Percentiles rank a stretch among this genome's conserved stretches.
These are phyloP conservation scores for Butyriboletus loyo DNA, from an alignment of 768 basidiomycete species.

Conservation along the genomic window DNA sequence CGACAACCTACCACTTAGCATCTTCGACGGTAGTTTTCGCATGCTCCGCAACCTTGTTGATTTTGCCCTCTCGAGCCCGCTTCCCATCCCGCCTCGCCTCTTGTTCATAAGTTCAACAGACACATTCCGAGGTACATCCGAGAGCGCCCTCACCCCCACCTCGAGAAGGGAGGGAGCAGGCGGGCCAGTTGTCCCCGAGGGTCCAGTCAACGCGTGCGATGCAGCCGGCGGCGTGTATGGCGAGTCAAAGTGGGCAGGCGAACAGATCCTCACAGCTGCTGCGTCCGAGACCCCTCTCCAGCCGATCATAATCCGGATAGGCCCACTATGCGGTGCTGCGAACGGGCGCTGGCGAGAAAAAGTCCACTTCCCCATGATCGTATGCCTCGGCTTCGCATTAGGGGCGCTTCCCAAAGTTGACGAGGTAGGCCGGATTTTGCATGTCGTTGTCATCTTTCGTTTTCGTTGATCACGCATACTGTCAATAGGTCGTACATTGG, in stretches of 20 bases:
- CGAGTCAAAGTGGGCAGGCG: slow-evolving; percentile 24
- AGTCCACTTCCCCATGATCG: slow-evolving; percentile 38
- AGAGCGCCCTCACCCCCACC: not conserved
- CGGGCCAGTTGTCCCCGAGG: not conserved
- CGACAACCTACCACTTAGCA: not conserved
- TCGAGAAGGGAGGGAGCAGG: not conserved
- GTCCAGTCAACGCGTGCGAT: slow-evolving; percentile 5
- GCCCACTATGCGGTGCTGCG: slow-evolving; percentile 35
- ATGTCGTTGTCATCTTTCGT: not conserved
- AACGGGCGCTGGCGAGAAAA: slow-evolving; percentile 40
- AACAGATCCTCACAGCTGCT: slow-evolving; percentile 22
- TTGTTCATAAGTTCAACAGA: slow-evolving; percentile 33
- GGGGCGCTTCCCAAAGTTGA: slow-evolving; percentile 18
- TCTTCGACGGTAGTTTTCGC: slow-evolving; percentile 8
- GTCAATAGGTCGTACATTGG: slow-evolving; percentile 10
- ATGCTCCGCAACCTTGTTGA: slow-evolving; percentile 34
- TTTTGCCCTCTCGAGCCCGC: slow-evolving; percentile 34
- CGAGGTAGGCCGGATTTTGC: slow-evolving; percentile 16
- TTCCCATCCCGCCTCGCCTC: slow-evolving; percentile 26
- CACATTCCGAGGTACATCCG: not conserved
- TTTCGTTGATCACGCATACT: not conserved
- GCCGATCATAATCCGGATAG: slow-evolving; percentile 34
- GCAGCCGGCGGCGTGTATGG: slow-evolving; percentile 9
- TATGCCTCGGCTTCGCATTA: slow-evolving; percentile 19
- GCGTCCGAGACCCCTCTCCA: slow-evolving; percentile 17